These are phyloP conservation scores for Cyathus striatus DNA, from an alignment of 768 basidiomycete genomes.

Conservation along the genomic window DNA sequence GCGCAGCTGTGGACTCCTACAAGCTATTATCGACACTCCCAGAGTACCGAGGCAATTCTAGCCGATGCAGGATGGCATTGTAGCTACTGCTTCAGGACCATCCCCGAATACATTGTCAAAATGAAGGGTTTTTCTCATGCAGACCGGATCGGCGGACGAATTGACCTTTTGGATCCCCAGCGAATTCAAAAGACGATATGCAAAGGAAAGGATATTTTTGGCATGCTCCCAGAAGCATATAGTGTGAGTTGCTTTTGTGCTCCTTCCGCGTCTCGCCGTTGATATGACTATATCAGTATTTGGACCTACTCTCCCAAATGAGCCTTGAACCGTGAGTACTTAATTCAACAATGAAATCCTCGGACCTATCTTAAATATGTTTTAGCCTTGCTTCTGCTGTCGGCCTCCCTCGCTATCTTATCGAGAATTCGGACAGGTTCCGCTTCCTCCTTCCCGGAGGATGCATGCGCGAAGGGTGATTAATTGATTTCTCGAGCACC, in stretches of 20 bases:
- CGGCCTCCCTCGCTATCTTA: slow-evolving; percentile 45
- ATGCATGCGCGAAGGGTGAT: slow-evolving; percentile 33
- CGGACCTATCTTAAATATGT: background rate
- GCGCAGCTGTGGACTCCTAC: slow-evolving; percentile 41
- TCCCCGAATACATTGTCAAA: slow-evolving; percentile 54
- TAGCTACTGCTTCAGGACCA: slow-evolving; percentile 59
- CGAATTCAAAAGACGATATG: slow-evolving; percentile 58
- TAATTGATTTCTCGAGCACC: too few species aligned
- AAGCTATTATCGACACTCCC: slow-evolving; percentile 44
- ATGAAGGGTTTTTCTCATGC: slow-evolving; percentile 60
- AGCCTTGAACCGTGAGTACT: slow-evolving; percentile 46
- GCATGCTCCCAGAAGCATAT: slow-evolving; percentile 61
- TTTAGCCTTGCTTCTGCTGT: slow-evolving; percentile 39
- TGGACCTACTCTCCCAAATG: slow-evolving; percentile 48
- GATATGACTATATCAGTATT: slow-evolving; percentile 30
- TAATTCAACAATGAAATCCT: background rate
- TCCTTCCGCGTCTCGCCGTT: background rate
- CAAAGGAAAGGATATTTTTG: slow-evolving; percentile 56
- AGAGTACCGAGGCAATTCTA: slow-evolving; percentile 40
- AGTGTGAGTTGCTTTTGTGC: slow-evolving; percentile 28
- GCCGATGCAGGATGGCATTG: slow-evolving; percentile 70
- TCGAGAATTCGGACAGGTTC: slow-evolving; percentile 45
- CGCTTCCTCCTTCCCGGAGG: slow-evolving; percentile 53
- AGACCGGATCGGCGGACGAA: slow-evolving; percentile 48
- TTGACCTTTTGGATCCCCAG: slow-evolving; percentile 39